Conservation (phyloP, 352 stramenopile species). For the Pythium periplocum region DNA sequence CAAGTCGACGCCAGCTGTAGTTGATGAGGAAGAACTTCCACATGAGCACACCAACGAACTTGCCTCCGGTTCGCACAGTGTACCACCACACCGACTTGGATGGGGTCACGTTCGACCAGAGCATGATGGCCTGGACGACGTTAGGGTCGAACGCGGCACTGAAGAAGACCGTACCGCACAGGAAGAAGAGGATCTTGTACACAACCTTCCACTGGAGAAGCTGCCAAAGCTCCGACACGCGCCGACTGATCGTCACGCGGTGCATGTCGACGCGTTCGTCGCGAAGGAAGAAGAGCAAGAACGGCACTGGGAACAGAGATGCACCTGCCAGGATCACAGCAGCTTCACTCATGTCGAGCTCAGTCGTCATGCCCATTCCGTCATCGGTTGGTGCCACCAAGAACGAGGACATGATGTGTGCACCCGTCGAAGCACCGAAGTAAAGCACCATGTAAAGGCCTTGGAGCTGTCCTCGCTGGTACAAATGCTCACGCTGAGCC, state of each 20-base stretch:
- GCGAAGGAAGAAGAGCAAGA: constrained; percentile 3
- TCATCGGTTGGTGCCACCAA: constrained; percentile 12
- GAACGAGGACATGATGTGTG: constrained; percentile 2
- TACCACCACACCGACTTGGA: constrained; percentile 3
- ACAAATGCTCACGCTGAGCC: constrained; percentile 16
- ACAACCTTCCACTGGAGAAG: constrained; percentile 15
- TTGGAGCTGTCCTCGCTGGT: constrained; percentile 20
- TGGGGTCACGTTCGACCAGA: constrained; percentile 6
- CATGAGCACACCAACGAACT: constrained; percentile 10
- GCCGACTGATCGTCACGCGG: constrained; percentile 2
- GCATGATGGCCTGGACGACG: constrained; percentile 6
- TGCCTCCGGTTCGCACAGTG: neutral
- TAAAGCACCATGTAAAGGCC: constrained; percentile 11
- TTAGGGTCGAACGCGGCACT: constrained; percentile 1
- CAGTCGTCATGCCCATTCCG: constrained; percentile 1
- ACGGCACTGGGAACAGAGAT: constrained; percentile 6
- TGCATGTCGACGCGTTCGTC: constrained; percentile 7
- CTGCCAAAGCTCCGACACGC: constrained; percentile 29
- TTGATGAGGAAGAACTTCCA: constrained; percentile 17
- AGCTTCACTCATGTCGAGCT: constrained; percentile 3
- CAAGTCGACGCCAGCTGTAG: constrained; percentile 14
- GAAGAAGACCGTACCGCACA: constrained; percentile 10
- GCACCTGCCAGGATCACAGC: constrained; percentile 2
- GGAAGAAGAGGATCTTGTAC: constrained; percentile 14
- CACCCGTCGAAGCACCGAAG: constrained; percentile 5